These are phyloP conservation scores for Metarhizium robertsii DNA, from an alignment of 2,329 filamentous ascomycete genomes.

Conservation along the genomic window DNA sequence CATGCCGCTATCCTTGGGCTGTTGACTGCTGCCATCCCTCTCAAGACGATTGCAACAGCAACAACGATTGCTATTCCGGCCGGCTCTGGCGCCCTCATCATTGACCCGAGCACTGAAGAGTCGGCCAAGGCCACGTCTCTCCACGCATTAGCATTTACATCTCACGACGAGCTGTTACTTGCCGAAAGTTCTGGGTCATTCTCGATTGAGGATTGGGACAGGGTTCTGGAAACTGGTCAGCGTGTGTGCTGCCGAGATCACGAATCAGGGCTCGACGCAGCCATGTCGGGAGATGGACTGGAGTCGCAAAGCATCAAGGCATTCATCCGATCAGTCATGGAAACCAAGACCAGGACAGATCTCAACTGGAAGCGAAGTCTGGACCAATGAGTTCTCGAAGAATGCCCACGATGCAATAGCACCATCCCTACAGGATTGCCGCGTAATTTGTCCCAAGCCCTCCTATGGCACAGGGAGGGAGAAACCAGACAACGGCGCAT, in stretches of 20 bases:
- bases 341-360: conserved; percentile 42
- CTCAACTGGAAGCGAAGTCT: conserved; percentile 46
- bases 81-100: conserved; percentile 33
- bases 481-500: neutral
- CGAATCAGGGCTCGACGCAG: conserved; percentile 29
- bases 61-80: conserved; percentile 51
- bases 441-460: neutral
- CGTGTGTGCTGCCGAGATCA: conserved; percentile 48
- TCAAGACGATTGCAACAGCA: conserved; percentile 63
- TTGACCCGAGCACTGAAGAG: conserved; percentile 54
- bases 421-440: neutral
- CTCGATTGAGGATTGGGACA: conserved; percentile 65
- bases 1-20: conserved; percentile 73
- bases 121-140: conserved; percentile 57
- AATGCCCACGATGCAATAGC: neutral
- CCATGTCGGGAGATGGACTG: conserved; percentile 33
- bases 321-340: conserved; percentile 54
- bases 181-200: conserved; percentile 78
- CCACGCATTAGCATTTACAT: conserved; percentile 80
- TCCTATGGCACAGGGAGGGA: neutral
- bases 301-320: conserved; percentile 42
- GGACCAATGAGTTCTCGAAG: neutral
- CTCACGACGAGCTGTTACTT: conserved; percentile 61
- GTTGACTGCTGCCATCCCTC: conserved; percentile 71
- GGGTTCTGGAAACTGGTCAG: conserved; percentile 55